Evolutionary conservation across 2,329 filamentous ascomycete genomes (phyloP).

Genomic region (Endoconidiophora polonica): DNA sequence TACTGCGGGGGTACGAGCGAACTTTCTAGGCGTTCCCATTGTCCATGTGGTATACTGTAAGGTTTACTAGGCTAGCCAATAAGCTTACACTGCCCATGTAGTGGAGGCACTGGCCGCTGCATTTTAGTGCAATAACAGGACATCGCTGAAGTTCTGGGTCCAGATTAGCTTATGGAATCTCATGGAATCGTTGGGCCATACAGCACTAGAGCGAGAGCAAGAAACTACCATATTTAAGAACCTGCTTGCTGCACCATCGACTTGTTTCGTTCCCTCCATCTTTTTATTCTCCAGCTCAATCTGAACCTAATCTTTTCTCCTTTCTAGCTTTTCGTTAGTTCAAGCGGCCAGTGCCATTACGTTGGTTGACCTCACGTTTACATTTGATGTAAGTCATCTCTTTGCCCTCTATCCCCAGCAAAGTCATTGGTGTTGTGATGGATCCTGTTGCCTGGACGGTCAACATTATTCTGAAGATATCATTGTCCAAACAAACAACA

Average conservation of each 20-base stretch:
- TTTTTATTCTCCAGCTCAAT: slow-evolving; percentile 8
- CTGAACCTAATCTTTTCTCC: slow-evolving; percentile 6
- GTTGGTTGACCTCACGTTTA: slow-evolving; percentile 12
- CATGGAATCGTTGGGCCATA: slow-evolving; percentile 13
- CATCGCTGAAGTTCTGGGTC: background rate
- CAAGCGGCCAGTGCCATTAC: slow-evolving; percentile 8
- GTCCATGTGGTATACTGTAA: background rate
- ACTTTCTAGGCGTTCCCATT: slow-evolving; percentile 4
- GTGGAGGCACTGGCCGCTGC: slow-evolving; percentile 6
- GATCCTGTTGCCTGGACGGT: no score
- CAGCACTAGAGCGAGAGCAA: background rate
- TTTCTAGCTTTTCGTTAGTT: slow-evolving; percentile 11
- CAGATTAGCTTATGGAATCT: slow-evolving; percentile 14
- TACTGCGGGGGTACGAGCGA: slow-evolving; percentile 8
- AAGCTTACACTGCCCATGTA: slow-evolving; percentile 1
- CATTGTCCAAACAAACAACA: no score
- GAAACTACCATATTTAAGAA: slow-evolving; percentile 11
- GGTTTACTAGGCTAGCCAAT: slow-evolving; percentile 7
- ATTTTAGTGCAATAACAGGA: slow-evolving; percentile 8
- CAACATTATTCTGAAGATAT: no score
- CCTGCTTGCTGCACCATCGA: slow-evolving; percentile 2
- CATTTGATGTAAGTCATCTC: slow-evolving; percentile 14
- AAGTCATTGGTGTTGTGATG: no score
- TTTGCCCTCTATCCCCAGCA: no score
- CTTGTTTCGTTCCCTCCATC: background rate